Evolutionary conservation across 768 basidiomycete genomes (phyloP), one percentile per base, ranked within the genome.

Genomic region (Suillus lakei): DNA sequence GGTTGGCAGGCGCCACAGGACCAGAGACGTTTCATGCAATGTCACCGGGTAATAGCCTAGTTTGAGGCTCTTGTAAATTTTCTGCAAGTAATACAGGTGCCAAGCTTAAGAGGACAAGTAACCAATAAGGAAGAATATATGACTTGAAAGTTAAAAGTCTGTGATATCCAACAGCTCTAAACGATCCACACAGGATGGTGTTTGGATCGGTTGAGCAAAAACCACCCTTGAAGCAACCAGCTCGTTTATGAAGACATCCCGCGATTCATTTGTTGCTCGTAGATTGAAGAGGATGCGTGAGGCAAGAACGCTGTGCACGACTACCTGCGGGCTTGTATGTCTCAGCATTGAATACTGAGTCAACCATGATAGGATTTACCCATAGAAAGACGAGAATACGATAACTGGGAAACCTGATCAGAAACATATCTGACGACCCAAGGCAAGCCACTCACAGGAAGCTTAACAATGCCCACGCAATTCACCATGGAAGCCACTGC

Each of bases 251-350:
- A 36, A 4, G 1, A 23, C 13, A 10, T 36, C 54, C n/a, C 1
- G 13, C 7, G 34, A 15, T 55, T 55, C 54, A 12, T n/a, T 34
- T 12, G 34, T 39, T 32, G 34, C 51, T n/a, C 50, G 63, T 36
- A 64, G 63, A n/a, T 59, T 66, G 63, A 66, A 66, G 16, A 64
- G 28, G 5, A 66, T 64, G 2, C 48, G 55, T 1, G 66, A 66
- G 9, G 63, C 66, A 4, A 66, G 63, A 60, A 66, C 56, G 32
- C 66, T 66, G 16, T 53, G 58, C 4, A 50, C 13, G 6, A 59
- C 55, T 28, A 60, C 54, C 44, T 66, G 66, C 10, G 26, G 44
- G 32, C 65, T 63, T 60, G 4, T 21, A 8, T 5, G 41, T 23
- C 1, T 48, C 12, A 62, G 28, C 9, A 16, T 34, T 5, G 3